These are phyloP conservation scores for Tylopilus rubrobrunneus DNA, from an alignment of 768 basidiomycete genomes.

Conservation along the genomic window DNA sequence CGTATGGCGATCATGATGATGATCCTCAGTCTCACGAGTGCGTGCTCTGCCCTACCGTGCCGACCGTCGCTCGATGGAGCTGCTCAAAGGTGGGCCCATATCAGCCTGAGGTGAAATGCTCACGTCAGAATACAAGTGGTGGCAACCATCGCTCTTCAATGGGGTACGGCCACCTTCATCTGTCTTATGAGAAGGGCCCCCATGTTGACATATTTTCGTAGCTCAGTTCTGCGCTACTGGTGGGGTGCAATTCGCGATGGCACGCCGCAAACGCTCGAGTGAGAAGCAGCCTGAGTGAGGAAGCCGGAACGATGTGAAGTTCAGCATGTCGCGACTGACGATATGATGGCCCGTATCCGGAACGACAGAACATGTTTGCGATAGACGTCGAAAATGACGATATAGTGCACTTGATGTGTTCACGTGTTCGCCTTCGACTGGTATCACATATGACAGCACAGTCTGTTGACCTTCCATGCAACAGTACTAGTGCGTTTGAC, in stretches of 20 bases:
- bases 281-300: not conserved
- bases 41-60: slow-evolving; percentile 1
- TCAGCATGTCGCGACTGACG: too few relatives aligned
- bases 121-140: slow-evolving; percentile 50
- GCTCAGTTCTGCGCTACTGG: slow-evolving; percentile 4
- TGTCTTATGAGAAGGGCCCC: too few relatives aligned
- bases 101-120: slow-evolving; percentile 57
- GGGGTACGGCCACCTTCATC: slow-evolving; percentile 29
- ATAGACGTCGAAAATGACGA: too few relatives aligned
- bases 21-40: slow-evolving; percentile 10
- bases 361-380: too few relatives aligned
- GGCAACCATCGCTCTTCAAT: slow-evolving; percentile 48
- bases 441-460: too few relatives aligned
- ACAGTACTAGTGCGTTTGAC: too few relatives aligned
- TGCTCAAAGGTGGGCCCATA: slow-evolving; percentile 37
- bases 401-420: too few relatives aligned
- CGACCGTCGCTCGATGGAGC: not conserved
- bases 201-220: not conserved
- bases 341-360: too few relatives aligned
- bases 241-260: slow-evolving; percentile 6
- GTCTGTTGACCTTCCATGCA: too few relatives aligned
- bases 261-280: not conserved
- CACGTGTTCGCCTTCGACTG: too few relatives aligned
- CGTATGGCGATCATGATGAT: not conserved
- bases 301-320: too few relatives aligned